These are phyloP conservation scores for Trebouxia gelatinosa DNA, from an alignment of 163 green algal genomes.

Conservation along the genomic window DNA sequence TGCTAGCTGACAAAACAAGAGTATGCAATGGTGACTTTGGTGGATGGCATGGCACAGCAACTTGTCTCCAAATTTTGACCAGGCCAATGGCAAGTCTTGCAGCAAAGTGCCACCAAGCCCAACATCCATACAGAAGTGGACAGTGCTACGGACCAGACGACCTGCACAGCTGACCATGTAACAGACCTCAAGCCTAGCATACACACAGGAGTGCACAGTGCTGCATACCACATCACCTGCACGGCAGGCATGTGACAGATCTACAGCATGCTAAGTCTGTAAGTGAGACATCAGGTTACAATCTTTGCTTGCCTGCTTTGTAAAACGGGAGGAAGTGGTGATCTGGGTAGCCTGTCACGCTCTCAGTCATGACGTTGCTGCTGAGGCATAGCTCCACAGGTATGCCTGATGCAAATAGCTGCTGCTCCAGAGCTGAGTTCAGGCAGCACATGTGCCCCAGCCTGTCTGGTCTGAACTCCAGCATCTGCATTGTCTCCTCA, in stretches of 20 bases:
- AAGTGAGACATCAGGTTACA: not conserved
- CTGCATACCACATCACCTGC: too few species aligned
- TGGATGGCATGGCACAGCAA: too few species aligned
- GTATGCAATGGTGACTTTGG: too few species aligned
- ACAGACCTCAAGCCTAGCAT: too few species aligned
- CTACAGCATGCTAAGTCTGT: not conserved
- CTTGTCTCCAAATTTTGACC: too few species aligned
- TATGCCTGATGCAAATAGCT: slow-evolving; percentile 45
- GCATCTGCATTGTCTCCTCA: slow-evolving; percentile 67
- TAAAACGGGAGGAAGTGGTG: slow-evolving; percentile 77
- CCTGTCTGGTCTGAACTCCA: slow-evolving; percentile 68
- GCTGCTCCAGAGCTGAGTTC: slow-evolving; percentile 45
- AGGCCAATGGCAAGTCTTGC: too few species aligned
- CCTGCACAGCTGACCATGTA: too few species aligned
- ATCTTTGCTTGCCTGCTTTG: slow-evolving; percentile 22
- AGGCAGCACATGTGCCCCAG: slow-evolving; percentile 83
- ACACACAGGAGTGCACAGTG: too few species aligned
- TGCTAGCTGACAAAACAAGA: too few species aligned
- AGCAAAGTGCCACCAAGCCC: too few species aligned
- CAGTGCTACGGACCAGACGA: too few species aligned
- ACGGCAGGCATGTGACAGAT: not conserved
- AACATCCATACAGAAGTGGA: too few species aligned
- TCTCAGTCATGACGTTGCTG: slow-evolving; percentile 72
- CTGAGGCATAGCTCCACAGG: slow-evolving; percentile 85
- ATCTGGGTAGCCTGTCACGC: slow-evolving; percentile 55